These are phyloP conservation scores for Colletotrichum spaethianum DNA, from an alignment of 2,329 filamentous ascomycete species.

Conservation along the genomic window DNA sequence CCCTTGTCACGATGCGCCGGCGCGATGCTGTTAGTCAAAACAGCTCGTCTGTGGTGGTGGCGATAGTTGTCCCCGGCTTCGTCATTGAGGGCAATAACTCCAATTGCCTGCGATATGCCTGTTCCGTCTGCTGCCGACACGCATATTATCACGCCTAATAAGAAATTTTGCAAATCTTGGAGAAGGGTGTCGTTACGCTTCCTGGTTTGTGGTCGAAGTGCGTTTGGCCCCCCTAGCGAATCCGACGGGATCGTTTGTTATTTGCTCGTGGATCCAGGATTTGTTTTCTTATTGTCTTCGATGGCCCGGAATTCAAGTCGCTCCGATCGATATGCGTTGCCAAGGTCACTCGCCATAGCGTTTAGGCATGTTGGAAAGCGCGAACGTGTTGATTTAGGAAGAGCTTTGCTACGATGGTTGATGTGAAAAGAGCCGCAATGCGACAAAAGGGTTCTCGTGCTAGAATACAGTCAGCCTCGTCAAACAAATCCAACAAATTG, in stretches of 20 bases:
- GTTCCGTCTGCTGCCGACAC: background rate
- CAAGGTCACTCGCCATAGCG: background rate
- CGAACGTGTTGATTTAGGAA: background rate
- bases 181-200: background rate
- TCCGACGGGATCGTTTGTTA: background rate
- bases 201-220: background rate
- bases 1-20: constrained; percentile 54
- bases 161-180: background rate
- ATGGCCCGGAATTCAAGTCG: constrained; percentile 8
- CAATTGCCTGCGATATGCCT: background rate
- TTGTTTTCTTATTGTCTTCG: constrained; percentile 1
- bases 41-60: background rate
- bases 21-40: constrained; percentile 55
- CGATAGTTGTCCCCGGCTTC: constrained; percentile 15
- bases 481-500: background rate
- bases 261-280: constrained; percentile 5
- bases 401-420: no score
- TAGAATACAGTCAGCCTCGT: background rate
- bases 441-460: background rate
- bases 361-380: background rate
- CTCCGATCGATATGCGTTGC: background rate
- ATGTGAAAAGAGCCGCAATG: background rate
- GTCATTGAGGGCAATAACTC: constrained; percentile 1
- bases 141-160: background rate
- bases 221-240: constrained; percentile 8